Evolutionary conservation across 2,329 filamentous ascomycete genomes (phyloP).

Genomic region (Talaromyces sp.): DNA sequence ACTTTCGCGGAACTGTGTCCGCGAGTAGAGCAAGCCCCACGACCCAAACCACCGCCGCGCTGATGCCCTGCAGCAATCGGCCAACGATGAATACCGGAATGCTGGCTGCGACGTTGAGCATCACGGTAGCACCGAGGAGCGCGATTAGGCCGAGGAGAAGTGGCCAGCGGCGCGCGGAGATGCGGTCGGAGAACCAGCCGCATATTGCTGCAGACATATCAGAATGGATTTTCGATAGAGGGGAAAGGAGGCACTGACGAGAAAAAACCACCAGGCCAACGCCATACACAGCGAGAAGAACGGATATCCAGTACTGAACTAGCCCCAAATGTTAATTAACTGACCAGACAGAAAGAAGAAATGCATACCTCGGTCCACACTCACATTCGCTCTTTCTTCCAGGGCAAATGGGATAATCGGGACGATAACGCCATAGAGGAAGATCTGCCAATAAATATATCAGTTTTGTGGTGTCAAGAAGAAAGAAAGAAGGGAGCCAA

Average conservation of each 20-base stretch:
- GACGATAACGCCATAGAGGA: slow-evolving; percentile 18
- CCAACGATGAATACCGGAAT: slow-evolving; percentile 48
- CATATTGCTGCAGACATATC: slow-evolving; percentile 13
- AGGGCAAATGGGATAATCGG: slow-evolving; percentile 18
- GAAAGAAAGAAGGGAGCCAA: neutral
- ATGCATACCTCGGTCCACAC: slow-evolving; percentile 1
- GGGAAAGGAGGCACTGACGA: neutral
- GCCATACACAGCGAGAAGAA: slow-evolving; percentile 16
- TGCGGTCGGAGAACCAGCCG: slow-evolving; percentile 51
- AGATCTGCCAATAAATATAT: slow-evolving; percentile 9
- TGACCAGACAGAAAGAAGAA: neutral
- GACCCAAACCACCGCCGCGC: slow-evolving; percentile 56
- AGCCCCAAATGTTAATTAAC: neutral
- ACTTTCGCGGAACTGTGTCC: slow-evolving; percentile 53
- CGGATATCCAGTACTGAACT: slow-evolving; percentile 17
- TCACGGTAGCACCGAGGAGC: slow-evolving; percentile 49
- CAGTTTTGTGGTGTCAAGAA: neutral
- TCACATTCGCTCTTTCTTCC: slow-evolving; percentile 8
- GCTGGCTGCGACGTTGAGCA: slow-evolving; percentile 49
- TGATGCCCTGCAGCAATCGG: slow-evolving; percentile 54
- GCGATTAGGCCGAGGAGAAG: slow-evolving; percentile 54
- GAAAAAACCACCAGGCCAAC: slow-evolving; percentile 11
- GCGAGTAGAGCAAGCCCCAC: slow-evolving; percentile 55
- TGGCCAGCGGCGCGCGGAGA: slow-evolving; percentile 47
- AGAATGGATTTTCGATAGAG: neutral